Conservation (phyloP, 2,329 filamentous ascomycete genomes). For the Aureobasidium leucospermi region DNA sequence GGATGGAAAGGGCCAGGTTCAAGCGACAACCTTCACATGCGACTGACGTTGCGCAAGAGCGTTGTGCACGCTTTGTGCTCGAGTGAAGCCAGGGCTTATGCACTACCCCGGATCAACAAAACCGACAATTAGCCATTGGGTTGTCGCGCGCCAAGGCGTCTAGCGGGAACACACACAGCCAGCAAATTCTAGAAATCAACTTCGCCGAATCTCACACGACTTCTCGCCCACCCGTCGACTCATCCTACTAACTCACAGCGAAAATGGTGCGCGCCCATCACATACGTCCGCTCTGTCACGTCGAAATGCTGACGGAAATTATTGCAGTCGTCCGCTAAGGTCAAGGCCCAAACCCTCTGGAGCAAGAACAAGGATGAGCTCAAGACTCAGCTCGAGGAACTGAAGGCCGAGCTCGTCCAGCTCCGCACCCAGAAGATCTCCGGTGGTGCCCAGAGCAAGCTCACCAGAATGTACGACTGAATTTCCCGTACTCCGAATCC, state of each 20-base stretch:
- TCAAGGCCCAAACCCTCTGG: conserved; percentile 97
- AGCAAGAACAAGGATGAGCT: conserved; percentile 99
- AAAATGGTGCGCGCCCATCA: conserved; percentile 24
- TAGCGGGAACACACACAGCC: conserved; percentile 18
- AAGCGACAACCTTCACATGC: conserved; percentile 1
- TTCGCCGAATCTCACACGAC: conserved; percentile 15
- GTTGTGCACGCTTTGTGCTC: not conserved
- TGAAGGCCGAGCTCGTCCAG: conserved; percentile 94
- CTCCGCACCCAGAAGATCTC: conserved; percentile 98
- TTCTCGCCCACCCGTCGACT: conserved; percentile 1
- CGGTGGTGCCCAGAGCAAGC: conserved; percentile 84
- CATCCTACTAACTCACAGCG: conserved; percentile 16
- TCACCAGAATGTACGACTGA: conserved; percentile 84
- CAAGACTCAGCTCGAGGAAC: conserved; percentile 85
- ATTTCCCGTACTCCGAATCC: not conserved
- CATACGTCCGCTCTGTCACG: conserved; percentile 2
- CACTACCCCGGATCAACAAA: not conserved
- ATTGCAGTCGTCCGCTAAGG: conserved; percentile 57
- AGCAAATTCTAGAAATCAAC: conserved; percentile 14
- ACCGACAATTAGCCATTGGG: not conserved
- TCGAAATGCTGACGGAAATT: conserved; percentile 20
- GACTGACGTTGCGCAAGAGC: not conserved
- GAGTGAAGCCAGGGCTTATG: not conserved
- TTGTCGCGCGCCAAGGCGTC: not conserved
- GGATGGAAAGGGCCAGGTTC: not conserved